Conservation (phyloP, 169 alveolate genomes). For the Eimeria mitis region DNA sequence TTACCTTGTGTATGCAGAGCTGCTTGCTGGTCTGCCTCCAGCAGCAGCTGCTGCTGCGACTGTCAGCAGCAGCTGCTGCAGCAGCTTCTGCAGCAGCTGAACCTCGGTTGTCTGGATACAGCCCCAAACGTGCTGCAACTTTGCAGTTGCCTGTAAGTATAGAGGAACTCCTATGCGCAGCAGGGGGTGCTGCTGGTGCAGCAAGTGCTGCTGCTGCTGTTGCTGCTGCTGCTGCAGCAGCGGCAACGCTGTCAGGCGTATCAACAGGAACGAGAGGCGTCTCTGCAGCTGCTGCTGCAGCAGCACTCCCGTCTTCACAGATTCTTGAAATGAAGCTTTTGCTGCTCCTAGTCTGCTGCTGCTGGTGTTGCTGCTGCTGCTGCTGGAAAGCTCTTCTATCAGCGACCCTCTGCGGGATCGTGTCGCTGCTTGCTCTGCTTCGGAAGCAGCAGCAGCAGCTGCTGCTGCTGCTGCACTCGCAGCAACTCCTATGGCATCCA, state of each 20-base stretch:
- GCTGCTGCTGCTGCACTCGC: conserved; percentile 69
- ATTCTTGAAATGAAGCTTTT: conserved; percentile 29
- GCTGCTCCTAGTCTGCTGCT: conserved; percentile 44
- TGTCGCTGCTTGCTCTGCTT: background rate
- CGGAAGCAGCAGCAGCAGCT: conserved; percentile 53
- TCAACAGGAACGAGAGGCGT: conserved; percentile 14
- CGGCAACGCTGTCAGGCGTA: conserved; percentile 44
- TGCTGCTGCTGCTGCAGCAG: conserved; percentile 65
- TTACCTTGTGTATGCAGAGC: no score
- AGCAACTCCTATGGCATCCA: conserved; percentile 54
- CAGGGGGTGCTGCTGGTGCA: conserved; percentile 31
- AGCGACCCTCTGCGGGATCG: background rate
- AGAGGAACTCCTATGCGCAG: conserved; percentile 58
- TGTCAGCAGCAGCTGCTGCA: conserved; percentile 66
- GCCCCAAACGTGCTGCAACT: conserved; percentile 53
- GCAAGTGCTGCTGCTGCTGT: conserved; percentile 37
- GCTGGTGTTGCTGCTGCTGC: conserved; percentile 49
- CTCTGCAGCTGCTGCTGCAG: conserved; percentile 49
- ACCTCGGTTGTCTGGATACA: background rate
- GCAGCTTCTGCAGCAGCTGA: conserved; percentile 33
- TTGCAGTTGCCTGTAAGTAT: conserved; percentile 46
- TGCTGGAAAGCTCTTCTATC: background rate
- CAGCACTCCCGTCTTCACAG: conserved; percentile 24
- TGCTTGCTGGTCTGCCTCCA: conserved; percentile 5
- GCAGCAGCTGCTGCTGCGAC: conserved; percentile 28